Conservation (phyloP, 805 yeast genomes). For the Starmera dryadoides region DNA sequence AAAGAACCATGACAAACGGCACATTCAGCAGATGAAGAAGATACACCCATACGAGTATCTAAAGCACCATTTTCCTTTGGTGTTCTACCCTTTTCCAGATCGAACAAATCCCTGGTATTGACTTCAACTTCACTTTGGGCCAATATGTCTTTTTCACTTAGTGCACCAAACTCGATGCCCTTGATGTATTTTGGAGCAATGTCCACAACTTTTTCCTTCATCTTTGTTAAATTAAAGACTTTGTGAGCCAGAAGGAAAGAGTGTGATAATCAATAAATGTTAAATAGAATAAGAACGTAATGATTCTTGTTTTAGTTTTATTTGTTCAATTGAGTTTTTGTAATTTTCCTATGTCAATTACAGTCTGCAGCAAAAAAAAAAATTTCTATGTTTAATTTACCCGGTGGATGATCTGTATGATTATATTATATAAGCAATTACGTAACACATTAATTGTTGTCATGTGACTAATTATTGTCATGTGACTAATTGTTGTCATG, state of each 20-base stretch:
- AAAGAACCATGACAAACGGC: slow-evolving; percentile 85
- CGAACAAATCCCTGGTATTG: slow-evolving; percentile 84
- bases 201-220: slow-evolving; percentile 45
- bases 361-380: too few species aligned
- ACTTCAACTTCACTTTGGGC: slow-evolving; percentile 95
- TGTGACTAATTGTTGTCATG: too few species aligned
- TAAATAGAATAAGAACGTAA: too few species aligned
- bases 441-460: too few species aligned
- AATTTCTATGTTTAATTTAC: too few species aligned
- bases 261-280: too few species aligned
- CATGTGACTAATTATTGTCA: too few species aligned
- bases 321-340: too few species aligned
- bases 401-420: too few species aligned
- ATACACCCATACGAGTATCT: slow-evolving; percentile 91
- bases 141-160: slow-evolving; percentile 85
- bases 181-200: slow-evolving; percentile 84
- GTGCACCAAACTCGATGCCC: slow-evolving; percentile 87
- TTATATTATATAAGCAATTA: too few species aligned
- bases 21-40: slow-evolving; percentile 81
- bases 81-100: slow-evolving; percentile 81
- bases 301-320: too few species aligned
- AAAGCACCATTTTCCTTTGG: slow-evolving; percentile 83
- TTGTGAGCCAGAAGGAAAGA: slow-evolving; percentile 19
- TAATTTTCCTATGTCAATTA: too few species aligned
- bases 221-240: slow-evolving; percentile 8